phyloP scores from a whole-genome alignment of 441 rosid species.

The Gossypium gossypioides region DNA sequence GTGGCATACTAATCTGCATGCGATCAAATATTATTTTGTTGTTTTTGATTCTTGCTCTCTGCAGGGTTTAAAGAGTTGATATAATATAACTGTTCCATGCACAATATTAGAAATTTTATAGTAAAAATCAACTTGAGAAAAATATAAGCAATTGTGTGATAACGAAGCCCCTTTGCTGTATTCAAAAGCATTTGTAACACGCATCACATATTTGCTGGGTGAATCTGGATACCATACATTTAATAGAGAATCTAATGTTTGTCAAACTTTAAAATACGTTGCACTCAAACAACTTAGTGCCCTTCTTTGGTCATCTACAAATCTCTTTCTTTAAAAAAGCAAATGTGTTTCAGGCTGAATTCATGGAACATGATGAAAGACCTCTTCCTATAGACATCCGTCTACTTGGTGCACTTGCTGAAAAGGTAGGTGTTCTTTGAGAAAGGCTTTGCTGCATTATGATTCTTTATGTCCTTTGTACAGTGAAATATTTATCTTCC shows the following conservation, averaged over 20 bases:
- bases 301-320: background rate
- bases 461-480: background rate
- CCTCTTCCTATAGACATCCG: constrained; percentile 99
- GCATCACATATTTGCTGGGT: background rate
- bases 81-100: background rate
- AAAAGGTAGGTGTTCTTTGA: constrained; percentile 53
- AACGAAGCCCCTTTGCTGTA: constrained; percentile 2
- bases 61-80: background rate
- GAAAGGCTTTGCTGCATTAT: background rate
- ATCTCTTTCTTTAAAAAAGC: background rate
- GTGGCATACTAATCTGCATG: background rate
- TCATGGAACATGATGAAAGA: constrained; percentile 98
- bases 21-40: background rate
- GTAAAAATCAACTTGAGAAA: background rate
- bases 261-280: background rate
- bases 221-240: background rate
- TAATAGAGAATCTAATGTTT: background rate
- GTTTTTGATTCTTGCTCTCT: background rate
- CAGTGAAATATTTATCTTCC: background rate
- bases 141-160: background rate
- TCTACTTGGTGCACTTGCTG: constrained; percentile 98
- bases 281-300: background rate
- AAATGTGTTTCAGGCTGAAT: constrained; percentile 70
- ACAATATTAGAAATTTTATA: background rate
- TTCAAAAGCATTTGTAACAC: background rate